Evolutionary conservation across 768 basidiomycete genomes (phyloP), one percentile per base, ranked within the genome.

Genomic region (Phallus indusiatus): DNA sequence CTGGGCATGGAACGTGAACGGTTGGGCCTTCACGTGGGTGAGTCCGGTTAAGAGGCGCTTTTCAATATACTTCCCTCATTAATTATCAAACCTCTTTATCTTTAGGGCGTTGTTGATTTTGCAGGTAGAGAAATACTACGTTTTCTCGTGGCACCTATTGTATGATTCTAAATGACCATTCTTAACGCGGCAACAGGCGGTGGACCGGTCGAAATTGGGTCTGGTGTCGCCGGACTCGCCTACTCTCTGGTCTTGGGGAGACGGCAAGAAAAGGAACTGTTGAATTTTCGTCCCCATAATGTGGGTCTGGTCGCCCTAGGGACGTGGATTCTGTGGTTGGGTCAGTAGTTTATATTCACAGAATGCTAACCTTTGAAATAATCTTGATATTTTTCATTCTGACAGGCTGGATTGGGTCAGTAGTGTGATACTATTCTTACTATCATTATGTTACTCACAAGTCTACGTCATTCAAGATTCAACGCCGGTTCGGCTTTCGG

Each of bases 401-500:
- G 8, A 5, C 28, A 59, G 57, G 57, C 33, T 59, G 57, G 57
- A 50, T 59, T 14, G 57, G 57, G 57, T 59, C n/a, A 22, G 74
- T 48, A 68, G 67, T 71, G 65, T 54, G 52, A 54, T 28, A 28
- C 17, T 47, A 59, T 22, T 53, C 16, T 28, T 59, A 10, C 17
- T 24, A 11, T 11, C 17, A 12, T 9, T 24, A 1, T 53, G 16
- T 56, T 50, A 11, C 47, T 21, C 22, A 51, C n/a, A 20, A 34
- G 20, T 16, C 22, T 21, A 37, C 35, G 8, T 46, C 12, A 21
- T 35, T 35, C 28, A 59, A 89, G 87, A n/a, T 92, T 93, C 78
- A 94, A 94, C 72, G 92, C 88, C 52, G 92, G 92, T 22, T 88
- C 86, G 59, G 88, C 90, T 2, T 89, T 90, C 64, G 88, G 88